These are phyloP conservation scores for Penicillium verhagenii DNA, from an alignment of 495 filamentous ascomycete genomes.

Conservation along the genomic window DNA sequence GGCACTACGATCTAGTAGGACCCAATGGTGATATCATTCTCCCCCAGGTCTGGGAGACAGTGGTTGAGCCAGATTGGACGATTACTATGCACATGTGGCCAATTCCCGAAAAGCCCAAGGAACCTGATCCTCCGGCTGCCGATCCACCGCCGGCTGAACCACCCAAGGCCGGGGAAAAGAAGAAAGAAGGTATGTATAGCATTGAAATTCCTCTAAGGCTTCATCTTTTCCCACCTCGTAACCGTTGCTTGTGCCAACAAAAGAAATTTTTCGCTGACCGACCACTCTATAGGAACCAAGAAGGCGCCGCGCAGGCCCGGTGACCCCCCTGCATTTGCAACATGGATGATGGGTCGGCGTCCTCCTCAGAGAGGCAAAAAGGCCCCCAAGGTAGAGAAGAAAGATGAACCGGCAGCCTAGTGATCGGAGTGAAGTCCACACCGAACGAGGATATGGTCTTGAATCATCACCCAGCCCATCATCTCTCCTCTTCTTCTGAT, in stretches of 20 bases:
- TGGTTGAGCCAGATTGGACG: conserved; percentile 81
- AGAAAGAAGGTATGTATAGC: conserved; percentile 33
- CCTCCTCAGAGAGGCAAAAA: conserved; percentile 28
- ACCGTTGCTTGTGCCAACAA: neutral
- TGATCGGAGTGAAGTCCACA: neutral
- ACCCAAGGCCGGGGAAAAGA: conserved; percentile 31
- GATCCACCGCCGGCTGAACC: conserved; percentile 18
- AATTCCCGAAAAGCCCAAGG: conserved; percentile 61
- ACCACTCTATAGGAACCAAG: conserved; percentile 27
- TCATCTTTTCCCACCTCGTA: neutral
- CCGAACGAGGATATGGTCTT: neutral
- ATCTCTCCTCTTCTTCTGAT: neutral
- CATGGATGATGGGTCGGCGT: conserved; percentile 42
- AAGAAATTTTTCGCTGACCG: neutral
- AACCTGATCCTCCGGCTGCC: conserved; percentile 32
- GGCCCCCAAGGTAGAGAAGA: conserved; percentile 20
- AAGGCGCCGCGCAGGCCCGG: conserved; percentile 20
- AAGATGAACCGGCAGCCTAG: conserved; percentile 12
- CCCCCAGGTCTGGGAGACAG: conserved; percentile 81
- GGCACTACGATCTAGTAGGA: conserved; percentile 81
- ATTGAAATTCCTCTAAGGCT: neutral
- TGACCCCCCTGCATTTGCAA: conserved; percentile 33
- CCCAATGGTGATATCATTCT: conserved; percentile 87
- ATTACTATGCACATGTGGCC: conserved; percentile 99
- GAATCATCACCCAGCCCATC: neutral